phyloP scores from a whole-genome alignment of 345 rosid genomes.

The Reutealis trisperma region DNA sequence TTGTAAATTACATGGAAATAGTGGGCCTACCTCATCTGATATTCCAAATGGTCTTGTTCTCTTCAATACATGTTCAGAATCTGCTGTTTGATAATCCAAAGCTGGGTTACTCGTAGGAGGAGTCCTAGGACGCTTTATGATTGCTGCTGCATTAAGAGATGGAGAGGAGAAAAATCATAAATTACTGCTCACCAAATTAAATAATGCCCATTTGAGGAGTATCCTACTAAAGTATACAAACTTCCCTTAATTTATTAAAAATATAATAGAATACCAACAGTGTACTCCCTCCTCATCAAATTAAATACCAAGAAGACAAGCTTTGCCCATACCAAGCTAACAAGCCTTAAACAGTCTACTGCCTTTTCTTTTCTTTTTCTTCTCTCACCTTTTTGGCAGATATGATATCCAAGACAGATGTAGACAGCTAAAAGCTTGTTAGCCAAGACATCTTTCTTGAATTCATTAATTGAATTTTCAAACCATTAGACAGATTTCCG shows the following conservation, averaged over 20 bases:
- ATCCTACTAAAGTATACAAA: background rate
- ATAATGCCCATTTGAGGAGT: background rate
- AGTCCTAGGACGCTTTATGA: constrained; percentile 73
- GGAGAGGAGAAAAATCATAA: background rate
- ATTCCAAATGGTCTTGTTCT: constrained; percentile 73
- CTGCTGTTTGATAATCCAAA: constrained; percentile 79
- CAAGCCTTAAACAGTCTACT: background rate
- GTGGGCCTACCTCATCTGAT: constrained; percentile 60
- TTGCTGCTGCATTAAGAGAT: constrained; percentile 39
- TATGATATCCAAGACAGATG: too few relatives aligned
- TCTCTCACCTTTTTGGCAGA: background rate
- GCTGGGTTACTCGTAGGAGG: constrained; percentile 56
- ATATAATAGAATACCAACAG: background rate
- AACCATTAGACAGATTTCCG: background rate
- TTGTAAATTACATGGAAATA: background rate
- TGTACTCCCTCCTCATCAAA: background rate
- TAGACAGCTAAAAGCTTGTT: too few relatives aligned
- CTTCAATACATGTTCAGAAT: constrained; percentile 69
- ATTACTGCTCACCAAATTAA: background rate
- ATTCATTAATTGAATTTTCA: background rate
- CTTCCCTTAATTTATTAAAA: background rate
- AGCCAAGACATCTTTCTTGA: background rate
- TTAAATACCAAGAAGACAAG: background rate
- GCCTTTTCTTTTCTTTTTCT: background rate
- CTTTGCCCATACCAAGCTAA: background rate